phyloP scores from a whole-genome alignment of 2,329 filamentous ascomycete genomes.

The Zelopaecilomyces penicillatus region DNA sequence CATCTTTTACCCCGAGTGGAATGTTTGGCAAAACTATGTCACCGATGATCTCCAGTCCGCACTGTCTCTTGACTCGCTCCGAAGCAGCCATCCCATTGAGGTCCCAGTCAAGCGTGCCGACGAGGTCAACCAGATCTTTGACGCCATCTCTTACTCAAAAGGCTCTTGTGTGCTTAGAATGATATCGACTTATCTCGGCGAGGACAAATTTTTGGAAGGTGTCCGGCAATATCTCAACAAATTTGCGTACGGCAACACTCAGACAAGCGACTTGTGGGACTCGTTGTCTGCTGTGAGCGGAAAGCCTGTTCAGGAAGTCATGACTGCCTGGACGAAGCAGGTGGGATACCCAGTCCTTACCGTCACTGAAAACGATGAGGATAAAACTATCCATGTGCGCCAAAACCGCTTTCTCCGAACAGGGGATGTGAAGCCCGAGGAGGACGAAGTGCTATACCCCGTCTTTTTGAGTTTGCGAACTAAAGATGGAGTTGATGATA shows the following conservation, averaged over 20 bases:
- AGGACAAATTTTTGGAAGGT: slow-evolving; percentile 87
- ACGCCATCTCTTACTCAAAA: slow-evolving; percentile 95
- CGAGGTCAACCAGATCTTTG: slow-evolving; percentile 97
- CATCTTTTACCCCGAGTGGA: slow-evolving; percentile 94
- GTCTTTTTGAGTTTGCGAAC: slow-evolving; percentile 82
- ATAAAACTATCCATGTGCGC: slow-evolving; percentile 73
- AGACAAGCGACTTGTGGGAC: slow-evolving; percentile 84
- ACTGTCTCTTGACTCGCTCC: slow-evolving; percentile 76
- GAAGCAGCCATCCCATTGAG: slow-evolving; percentile 94
- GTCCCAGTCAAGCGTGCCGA: slow-evolving; percentile 92
- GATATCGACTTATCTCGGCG: slow-evolving; percentile 92
- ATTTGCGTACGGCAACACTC: slow-evolving; percentile 92
- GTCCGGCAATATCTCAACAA: slow-evolving; percentile 87
- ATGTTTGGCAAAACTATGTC: slow-evolving; percentile 93
- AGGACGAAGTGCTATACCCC: slow-evolving; percentile 80
- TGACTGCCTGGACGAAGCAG: slow-evolving; percentile 96
- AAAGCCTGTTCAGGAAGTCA: slow-evolving; percentile 81
- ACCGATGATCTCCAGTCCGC: slow-evolving; percentile 87
- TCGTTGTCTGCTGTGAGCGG: slow-evolving; percentile 81
- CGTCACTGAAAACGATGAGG: slow-evolving; percentile 57
- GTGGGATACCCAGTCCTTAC: slow-evolving; percentile 88
- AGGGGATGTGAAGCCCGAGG: slow-evolving; percentile 85
- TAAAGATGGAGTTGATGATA: slow-evolving; percentile 71
- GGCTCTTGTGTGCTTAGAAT: slow-evolving; percentile 92
- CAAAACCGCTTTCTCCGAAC: slow-evolving; percentile 94